Evolutionary conservation across 2,329 filamentous ascomycete genomes (phyloP), one percentile per base, ranked within the genome.

Genomic region (Dissoconium aciculare): DNA sequence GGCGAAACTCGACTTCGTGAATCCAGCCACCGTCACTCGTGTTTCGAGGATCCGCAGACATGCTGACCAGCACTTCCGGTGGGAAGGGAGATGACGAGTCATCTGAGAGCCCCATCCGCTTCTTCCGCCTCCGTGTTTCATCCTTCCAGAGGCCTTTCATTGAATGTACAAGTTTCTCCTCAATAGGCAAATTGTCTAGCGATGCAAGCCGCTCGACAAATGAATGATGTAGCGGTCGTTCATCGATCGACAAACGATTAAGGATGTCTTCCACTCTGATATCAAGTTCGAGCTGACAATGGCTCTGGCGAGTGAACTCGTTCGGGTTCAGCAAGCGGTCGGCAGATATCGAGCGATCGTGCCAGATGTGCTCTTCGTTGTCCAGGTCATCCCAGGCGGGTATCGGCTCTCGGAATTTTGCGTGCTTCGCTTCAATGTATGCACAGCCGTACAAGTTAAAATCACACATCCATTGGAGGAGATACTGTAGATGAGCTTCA

Each of bases 391-490:
- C 62, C 45, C 71, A 73, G 5, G 67, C 60, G 0, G 85, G 85
- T 2, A 94, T 62, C 0, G 84, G 84, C 2, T 64, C 63, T 32
- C 89, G 72, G 49, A 93, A 94, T 15, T 59, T 65, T 1, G 75
- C 71, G 39, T 72, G 79, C 6, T 63, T 63, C 29, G 74, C 78
- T 35, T 87, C 41, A 41, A 95, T 73, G 46, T 87, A 91, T 33
- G 74, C 77, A 51, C 89, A 98, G 5, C 91, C 91, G 53, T 92
- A 95, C 42, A 98, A 63, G 51, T 94, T 98, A 62, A 91, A 98
- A 54, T 98, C 91, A 41, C 78, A 79, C 89, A 98, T 95, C 71
- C 91, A 98, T 56, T 98, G 91, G 6, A 89, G 66, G 5, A 94
- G 60, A 52, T 85, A 95, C 50, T 93, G 83, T 38, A 95, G 56